phyloP scores from a whole-genome alignment of 2,329 filamentous ascomycete genomes.

The Phaeosphaeria sp. region DNA sequence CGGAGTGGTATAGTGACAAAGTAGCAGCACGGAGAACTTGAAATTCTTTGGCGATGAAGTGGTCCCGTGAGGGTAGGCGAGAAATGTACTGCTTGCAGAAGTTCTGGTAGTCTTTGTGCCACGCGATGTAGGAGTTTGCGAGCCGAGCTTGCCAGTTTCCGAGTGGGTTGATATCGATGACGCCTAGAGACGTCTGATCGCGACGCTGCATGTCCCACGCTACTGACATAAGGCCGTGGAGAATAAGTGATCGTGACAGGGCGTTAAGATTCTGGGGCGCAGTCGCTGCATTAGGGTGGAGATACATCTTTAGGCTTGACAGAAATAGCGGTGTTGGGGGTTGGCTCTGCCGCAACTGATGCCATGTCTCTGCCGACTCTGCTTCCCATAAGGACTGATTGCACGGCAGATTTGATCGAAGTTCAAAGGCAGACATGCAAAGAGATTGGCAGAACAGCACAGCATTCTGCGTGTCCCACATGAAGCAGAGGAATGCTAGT shows the following conservation, averaged over 20 bases:
- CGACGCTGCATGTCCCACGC: slow-evolving; percentile 67
- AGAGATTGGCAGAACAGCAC: slow-evolving; percentile 70
- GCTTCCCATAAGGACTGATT: slow-evolving; percentile 65
- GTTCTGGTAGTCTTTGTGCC: slow-evolving; percentile 64
- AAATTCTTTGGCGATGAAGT: slow-evolving; percentile 51
- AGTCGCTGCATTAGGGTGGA: slow-evolving; percentile 50
- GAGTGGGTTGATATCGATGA: slow-evolving; percentile 44
- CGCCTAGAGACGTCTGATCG: slow-evolving; percentile 65
- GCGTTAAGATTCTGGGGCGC: slow-evolving; percentile 55
- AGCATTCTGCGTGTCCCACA: slow-evolving; percentile 71
- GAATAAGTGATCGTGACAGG: slow-evolving; percentile 60
- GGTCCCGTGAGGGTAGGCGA: slow-evolving; percentile 32
- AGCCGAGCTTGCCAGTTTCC: slow-evolving; percentile 61
- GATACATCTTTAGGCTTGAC: slow-evolving; percentile 62
- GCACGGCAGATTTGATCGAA: slow-evolving; percentile 64
- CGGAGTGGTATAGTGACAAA: slow-evolving; percentile 64
- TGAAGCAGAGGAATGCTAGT: slow-evolving; percentile 66
- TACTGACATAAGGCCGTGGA: slow-evolving; percentile 69
- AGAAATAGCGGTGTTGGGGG: slow-evolving; percentile 55
- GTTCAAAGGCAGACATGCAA: slow-evolving; percentile 70
- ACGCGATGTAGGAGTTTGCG: slow-evolving; percentile 61
- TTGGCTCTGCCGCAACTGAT: slow-evolving; percentile 49
- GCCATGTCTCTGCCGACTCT: slow-evolving; percentile 59
- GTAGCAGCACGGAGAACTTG: slow-evolving; percentile 58
- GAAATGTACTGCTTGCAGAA: slow-evolving; percentile 52